Base-by-base conservation (phyloP, 2,329 filamentous ascomycete genomes). In the Fusarium beomiforme region DNA sequence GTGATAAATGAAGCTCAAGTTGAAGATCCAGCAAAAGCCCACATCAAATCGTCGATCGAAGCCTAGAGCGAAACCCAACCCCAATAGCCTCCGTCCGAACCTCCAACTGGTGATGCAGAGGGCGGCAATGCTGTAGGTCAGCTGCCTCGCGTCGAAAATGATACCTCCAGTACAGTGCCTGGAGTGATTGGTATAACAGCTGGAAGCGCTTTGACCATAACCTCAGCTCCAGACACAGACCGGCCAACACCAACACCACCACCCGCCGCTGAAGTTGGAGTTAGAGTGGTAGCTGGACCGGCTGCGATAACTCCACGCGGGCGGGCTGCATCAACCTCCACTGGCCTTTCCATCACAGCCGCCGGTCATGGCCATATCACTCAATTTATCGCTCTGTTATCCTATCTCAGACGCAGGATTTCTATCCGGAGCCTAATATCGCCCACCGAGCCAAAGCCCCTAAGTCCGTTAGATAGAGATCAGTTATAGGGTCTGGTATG, bases 401-500 rank as follows among this genome's bases (percentile, higher is more conserved):
- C 87, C 59, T 89, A 89, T 80, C 84, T 90, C 67, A 82, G 81
- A 59, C 79, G 79, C 65, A 80, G 79, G 75, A 76, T 77, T 64
- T 75, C 79, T 39, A 75, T 75, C 61, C 74, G 77, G 67, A 78
- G 71, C 74, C 76, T 75, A 72, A 82, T 82, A 79, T 75, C 79
- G 72, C 73, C 67, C 67, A 73, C 82, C 64, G 81, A 84, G 70
- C 74, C 80, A 69, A 82, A 81, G 71, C 78, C 82, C 65, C 83
- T 85, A 81, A 90, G 85, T 76, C 86, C 88, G 67, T 84, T 93
- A 62, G 92, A 95, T 81, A 89, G 87, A 83, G 92, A 95, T 79
- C 92, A 95, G 83, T 86, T 91, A 78, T 91, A 93, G 79, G 92
- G 92, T 75, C 85, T 95, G 86, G 92, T 94, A 84, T 85, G 91